Base-by-base conservation (phyloP, 2,329 filamentous ascomycete genomes). In the Tolypocladium endophyticum region DNA sequence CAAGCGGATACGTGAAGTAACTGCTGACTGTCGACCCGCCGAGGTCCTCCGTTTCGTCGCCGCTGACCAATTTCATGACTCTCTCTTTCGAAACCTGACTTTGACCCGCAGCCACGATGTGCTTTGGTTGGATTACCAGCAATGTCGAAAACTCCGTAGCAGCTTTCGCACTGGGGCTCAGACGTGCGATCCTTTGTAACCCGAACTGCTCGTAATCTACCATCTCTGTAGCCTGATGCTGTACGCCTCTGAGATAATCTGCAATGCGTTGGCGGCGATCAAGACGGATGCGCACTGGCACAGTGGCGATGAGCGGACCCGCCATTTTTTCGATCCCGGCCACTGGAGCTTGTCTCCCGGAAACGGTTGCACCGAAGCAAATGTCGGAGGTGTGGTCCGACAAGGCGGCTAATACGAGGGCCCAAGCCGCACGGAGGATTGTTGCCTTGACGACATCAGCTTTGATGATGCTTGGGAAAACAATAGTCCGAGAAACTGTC, bases 291-390 rank as follows among this genome's bases (percentile, higher is more conserved):
- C 81, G 78, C 8, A 86, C 72, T 0, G 83, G 83, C 2, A 86
- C 76, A 0, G 83, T 86, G 2, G 82, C 80, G 62, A 86, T 83
- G 76, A 84, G 83, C 1, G 83, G 83, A 0, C 82, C 84, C 61
- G 83, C 79, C 55, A 86, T 84, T 61, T 81, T 72, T 60, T 83
- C 79, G 61, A 74, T 73, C 1, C 77, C 79, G 0, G 73, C 65
- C 28, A 82, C 72, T 1, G 78, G 74, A 0, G 77, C 76, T 58
- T 80, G 79, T 28, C 83, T 79, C 2, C 84, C 83, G 0, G 82
- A 84, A 4, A 86, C 72, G 0, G 82, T 85, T 71, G 83, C 81
- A 11, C 82, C 83, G 61, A 85, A 85, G 16, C 85, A 73, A 7
- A 85, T 74, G 60, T 86, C 83, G 58, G 16, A 33, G 2, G 16